Base-by-base conservation (phyloP, 208 protist genomes). In the Crithidia brevicula region DNA sequence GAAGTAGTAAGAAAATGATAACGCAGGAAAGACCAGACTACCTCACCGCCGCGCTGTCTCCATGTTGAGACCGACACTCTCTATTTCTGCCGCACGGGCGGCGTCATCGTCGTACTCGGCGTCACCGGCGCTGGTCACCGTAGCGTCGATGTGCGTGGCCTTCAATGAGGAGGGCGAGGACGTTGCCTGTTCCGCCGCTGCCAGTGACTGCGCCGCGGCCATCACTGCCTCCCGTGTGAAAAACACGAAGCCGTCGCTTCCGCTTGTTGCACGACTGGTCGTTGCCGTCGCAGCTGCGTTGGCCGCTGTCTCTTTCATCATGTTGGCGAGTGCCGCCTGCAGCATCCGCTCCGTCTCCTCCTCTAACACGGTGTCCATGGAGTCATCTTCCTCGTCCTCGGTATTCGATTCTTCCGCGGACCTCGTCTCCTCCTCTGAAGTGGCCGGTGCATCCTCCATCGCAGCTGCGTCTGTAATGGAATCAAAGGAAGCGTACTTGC, bases 271-370 rank as follows among this genome's bases (percentile, higher is more conserved):
- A 15, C 28, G 34, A 15, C 15, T 52, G 8, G 16, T 43, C 9
- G 62, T 22, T 13, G 47, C 18, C 0, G 30, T 13, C 20, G 23
- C 40, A n/a, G 34, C 40, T 20, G 22, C 30, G 28, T 36, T 33
- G 28, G 20, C 27, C 3, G 62, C 30, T 25, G 36, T 53, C 20
- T 59, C 57, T 23, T 20, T 33, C 18, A 45, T 27, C 59, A 63
- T 61, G 36, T 58, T 66, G 13, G 49, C 22, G 25, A 67, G 30
- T 15, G 72, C 72, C 18, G 36, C 72, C 28, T 25, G 45, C 42
- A 59, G 54, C 56, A 72, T 45, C 20, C 57, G 57, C 10, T 72
- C 59, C 51, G 72, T 53, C 51, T 77, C 65, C 49, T 77, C 64
- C 25, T 77, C 64, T 6, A 69, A 34, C 52, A 75, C 54, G 1